These are phyloP conservation scores for Irpex sp. DNA, from an alignment of 1,284 basidiomycete species.

Conservation along the genomic window DNA sequence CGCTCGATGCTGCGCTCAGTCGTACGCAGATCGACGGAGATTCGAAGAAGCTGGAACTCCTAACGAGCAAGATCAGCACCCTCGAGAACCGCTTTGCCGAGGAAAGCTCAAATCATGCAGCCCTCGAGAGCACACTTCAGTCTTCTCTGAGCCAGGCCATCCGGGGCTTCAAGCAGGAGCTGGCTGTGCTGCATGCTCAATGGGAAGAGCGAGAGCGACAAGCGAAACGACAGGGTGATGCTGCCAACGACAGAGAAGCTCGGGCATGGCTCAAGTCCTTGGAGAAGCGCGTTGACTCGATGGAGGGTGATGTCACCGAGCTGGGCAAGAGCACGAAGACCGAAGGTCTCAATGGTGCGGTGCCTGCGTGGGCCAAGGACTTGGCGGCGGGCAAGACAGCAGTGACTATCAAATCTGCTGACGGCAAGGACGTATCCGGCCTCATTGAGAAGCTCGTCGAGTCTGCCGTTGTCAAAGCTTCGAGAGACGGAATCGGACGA, in stretches of 20 bases:
- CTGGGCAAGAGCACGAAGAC: constrained; percentile 47
- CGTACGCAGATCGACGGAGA: constrained; percentile 49
- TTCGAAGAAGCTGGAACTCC: constrained; percentile 42
- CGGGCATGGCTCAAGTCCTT: constrained; percentile 48
- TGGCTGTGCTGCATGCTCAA: constrained; percentile 50
- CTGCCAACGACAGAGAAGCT: constrained; percentile 51
- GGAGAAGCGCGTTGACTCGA: constrained; percentile 57
- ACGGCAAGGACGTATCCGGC: constrained; percentile 73
- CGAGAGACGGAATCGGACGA: constrained; percentile 76
- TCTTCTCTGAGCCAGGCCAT: constrained; percentile 43
- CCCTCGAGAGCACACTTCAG: constrained; percentile 51
- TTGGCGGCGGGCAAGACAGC: constrained; percentile 39
- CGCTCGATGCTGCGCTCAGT: constrained; percentile 48
- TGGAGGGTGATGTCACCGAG: constrained; percentile 70
- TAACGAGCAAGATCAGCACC: constrained; percentile 45
- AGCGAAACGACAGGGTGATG: constrained; percentile 12
- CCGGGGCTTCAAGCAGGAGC: constrained; percentile 48
- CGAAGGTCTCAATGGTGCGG: constrained; percentile 30
- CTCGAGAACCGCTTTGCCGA: constrained; percentile 57
- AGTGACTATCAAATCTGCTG: constrained; percentile 67
- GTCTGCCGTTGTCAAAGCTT: constrained; percentile 57
- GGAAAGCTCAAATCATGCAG: constrained; percentile 48
- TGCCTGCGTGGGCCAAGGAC: constrained; percentile 59
- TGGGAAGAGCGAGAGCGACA: constrained; percentile 35
- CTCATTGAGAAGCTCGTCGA: constrained; percentile 77